Conservation (phyloP, 2,329 filamentous ascomycete species). For the Pyrenochaeta sp. region DNA sequence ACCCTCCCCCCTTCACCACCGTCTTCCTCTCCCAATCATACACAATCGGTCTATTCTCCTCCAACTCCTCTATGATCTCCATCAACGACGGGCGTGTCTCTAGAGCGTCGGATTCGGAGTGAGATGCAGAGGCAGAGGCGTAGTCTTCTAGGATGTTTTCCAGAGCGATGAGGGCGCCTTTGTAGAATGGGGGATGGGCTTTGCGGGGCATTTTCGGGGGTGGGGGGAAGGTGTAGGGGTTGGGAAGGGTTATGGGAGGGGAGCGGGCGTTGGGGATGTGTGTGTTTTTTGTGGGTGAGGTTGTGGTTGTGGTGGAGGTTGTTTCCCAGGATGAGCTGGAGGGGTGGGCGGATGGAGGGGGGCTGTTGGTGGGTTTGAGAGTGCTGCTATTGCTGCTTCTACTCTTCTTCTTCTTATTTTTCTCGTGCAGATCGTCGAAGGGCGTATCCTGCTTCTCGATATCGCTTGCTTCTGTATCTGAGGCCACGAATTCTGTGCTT, state of each 20-base stretch:
- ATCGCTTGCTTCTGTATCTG: background rate
- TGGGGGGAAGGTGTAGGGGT: background rate
- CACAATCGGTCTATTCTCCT: conserved; percentile 4
- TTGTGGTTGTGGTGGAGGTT: background rate
- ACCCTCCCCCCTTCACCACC: conserved; percentile 9
- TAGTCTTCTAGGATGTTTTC: conserved; percentile 12
- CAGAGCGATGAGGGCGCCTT: conserved; percentile 8
- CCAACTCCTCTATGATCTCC: conserved; percentile 1
- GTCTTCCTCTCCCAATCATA: conserved; percentile 8
- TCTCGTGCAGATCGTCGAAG: background rate
- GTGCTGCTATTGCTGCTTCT: background rate
- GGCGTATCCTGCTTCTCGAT: background rate
- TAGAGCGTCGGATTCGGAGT: too few species aligned
- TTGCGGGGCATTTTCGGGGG: background rate
- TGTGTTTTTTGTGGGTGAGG: background rate
- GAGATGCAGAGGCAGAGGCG: too few species aligned
- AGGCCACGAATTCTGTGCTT: background rate
- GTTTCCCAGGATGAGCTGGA: background rate
- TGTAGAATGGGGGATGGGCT: conserved; percentile 3
- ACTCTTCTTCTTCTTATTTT: background rate
- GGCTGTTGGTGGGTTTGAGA: background rate
- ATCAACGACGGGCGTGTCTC: background rate
- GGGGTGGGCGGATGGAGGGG: too few species aligned
- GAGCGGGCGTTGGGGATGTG: background rate
- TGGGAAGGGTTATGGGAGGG: background rate